Evolutionary conservation across 192 early-diverging fungal genomes (phyloP).

Genomic region (Backusella circina): DNA sequence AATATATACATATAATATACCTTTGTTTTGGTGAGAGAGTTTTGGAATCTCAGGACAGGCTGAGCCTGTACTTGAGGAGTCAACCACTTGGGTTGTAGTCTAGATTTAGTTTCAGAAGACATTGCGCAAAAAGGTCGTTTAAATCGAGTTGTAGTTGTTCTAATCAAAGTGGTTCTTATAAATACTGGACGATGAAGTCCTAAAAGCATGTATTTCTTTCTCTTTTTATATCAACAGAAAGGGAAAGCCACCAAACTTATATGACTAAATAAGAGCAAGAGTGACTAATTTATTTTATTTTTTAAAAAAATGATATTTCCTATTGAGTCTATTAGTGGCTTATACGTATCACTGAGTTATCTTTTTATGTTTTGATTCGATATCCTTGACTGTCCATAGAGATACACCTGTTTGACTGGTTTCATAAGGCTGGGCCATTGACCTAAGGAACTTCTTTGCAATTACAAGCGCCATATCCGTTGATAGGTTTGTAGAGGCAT

Average conservation of each 20-base stretch:
- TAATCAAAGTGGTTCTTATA: background rate
- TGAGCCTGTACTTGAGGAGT: slow-evolving; percentile 37
- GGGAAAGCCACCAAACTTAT: background rate
- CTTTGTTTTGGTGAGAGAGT: slow-evolving; percentile 88
- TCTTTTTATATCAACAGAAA: background rate
- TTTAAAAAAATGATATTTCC: background rate
- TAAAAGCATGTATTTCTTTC: background rate
- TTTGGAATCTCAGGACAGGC: slow-evolving; percentile 68
- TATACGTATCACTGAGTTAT: background rate
- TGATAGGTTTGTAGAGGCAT: slow-evolving; percentile 86
- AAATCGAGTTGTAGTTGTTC: background rate
- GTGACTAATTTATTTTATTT: background rate
- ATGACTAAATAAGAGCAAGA: slow-evolving; percentile 3
- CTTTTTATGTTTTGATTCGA: slow-evolving; percentile 42
- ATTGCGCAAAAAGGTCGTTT: slow-evolving; percentile 10
- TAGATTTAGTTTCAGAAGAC: slow-evolving; percentile 19
- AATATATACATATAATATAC: slow-evolving; percentile 29
- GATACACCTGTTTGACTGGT: slow-evolving; percentile 81
- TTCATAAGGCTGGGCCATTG: slow-evolving; percentile 97
- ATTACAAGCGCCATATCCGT: slow-evolving; percentile 96
- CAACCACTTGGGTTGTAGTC: slow-evolving; percentile 68
- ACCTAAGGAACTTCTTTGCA: slow-evolving; percentile 89
- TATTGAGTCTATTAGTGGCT: background rate
- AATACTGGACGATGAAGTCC: background rate
- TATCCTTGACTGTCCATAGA: slow-evolving; percentile 78